phyloP scores from a whole-genome alignment of 73 alveolate species.

The Paramecium octaurelia region DNA sequence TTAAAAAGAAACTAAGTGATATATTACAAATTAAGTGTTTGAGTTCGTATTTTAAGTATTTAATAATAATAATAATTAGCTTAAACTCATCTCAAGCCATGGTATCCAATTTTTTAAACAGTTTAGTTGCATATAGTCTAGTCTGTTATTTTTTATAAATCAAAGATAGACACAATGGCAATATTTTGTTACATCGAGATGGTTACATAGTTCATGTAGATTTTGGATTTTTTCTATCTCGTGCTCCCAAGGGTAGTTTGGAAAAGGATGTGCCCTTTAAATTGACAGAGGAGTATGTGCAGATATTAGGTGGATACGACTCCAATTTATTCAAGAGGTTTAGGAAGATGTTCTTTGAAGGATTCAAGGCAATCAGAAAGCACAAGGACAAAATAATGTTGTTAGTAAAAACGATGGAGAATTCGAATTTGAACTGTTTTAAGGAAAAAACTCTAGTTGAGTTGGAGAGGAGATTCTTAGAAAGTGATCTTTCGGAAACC shows the following conservation, averaged over 20 bases:
- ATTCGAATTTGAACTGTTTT: conserved; percentile 58
- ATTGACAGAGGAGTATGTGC: conserved; percentile 86
- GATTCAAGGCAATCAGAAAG: conserved; percentile 61
- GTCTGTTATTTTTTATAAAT: conserved; percentile 90
- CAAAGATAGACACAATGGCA: conserved; percentile 96
- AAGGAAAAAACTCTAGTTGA: neutral
- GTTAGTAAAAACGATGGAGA: conserved; percentile 91
- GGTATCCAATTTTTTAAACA: conserved; percentile 62
- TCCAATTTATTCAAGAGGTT: conserved; percentile 50
- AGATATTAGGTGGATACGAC: conserved; percentile 84
- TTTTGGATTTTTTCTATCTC: conserved; percentile 90
- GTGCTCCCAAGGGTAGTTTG: conserved; percentile 90
- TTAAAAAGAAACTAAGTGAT: conserved; percentile 67
- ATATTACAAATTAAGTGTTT: conserved; percentile 45
- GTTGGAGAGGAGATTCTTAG: neutral
- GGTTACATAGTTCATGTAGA: conserved; percentile 95
- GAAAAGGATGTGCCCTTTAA: conserved; percentile 96
- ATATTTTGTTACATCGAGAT: conserved; percentile 84
- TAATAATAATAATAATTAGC: neutral
- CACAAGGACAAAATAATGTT: conserved; percentile 83
- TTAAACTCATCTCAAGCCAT: conserved; percentile 31
- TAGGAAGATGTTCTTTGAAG: conserved; percentile 57
- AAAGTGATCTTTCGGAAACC: neutral
- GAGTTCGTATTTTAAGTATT: conserved; percentile 67
- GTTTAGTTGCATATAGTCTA: conserved; percentile 74